Evolutionary conservation across 2,329 filamentous ascomycete genomes (phyloP), one percentile per base, ranked within the genome.

Genomic region (Xylariaceae sp.): DNA sequence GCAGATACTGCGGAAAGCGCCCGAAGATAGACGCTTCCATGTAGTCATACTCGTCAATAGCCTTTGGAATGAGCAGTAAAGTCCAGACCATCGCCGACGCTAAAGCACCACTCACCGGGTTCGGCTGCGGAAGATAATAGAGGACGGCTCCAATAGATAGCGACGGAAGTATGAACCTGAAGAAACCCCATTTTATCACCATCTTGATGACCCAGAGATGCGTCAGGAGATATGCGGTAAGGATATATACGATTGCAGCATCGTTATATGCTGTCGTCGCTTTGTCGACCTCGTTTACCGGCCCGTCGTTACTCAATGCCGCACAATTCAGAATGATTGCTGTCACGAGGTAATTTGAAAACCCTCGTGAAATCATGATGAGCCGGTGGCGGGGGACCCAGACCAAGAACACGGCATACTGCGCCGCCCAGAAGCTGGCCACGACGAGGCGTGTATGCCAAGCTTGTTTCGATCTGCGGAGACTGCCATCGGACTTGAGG

Each of bases 11-110:
- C 6, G 51, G 53, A 5, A 54, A 17, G 11, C 51, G 48, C 32
- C 49, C 53, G 10, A 47, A 36, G 7, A 54, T 7, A 18, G 51
- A 42, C 18, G 51, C 48, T 41, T 56, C 51, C 6, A 43, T 36
- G 18, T 49, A 45, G 44, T 53, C 48, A 15, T 49, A 47, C 12
- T 17, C 9, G 33, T 54, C 51, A 45, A 48, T 49, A 2, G 33
- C 19, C 11, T 40, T 33, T 9, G 14, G 33, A 11, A 49, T 9
- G 5, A 30, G 39, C 6, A 38, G 4, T 1, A 44, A 30, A 11
- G 44, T 12, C 15, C 3, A 39, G 15, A 15, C 1, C 27, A 14
- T 3, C 19, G 38, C 35, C 17, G 11, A 17, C n/a, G 19, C 19
- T 18, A 15, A 44, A 4, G 15, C 35, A 7, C 18, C 31, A 19